Base-by-base conservation (phyloP, 139 green algal genomes). In the Asterochloris sp. region DNA sequence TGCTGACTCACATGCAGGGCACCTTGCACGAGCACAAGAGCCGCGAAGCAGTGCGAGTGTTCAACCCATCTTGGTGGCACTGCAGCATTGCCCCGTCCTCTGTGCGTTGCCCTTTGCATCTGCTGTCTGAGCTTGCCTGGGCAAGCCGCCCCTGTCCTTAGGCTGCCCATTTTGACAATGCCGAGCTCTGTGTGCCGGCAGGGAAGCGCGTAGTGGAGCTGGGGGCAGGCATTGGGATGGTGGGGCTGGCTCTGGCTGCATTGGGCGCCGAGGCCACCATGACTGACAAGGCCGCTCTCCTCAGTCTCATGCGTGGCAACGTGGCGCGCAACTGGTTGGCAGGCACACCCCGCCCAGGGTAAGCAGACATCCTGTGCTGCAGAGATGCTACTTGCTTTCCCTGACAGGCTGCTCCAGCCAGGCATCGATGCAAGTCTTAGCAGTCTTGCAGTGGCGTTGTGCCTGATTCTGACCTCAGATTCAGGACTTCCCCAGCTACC, bases 201-300 rank as follows among this genome's bases (percentile, higher is more conserved):
- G 90, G 90, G 74, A 98, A 94, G 84, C 84, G 87, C 0, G 86
- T 78, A 0, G 84, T 98, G 17, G 95, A 98, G 87, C 89, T 98
- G 73, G 95, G 95, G 0, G 89, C 94, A 10, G 95, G 95, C 80
- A 95, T 97, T 83, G 94, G 95, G 26, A 89, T 98, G 28, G 87
- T 81, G 11, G 91, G 91, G 14, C 83, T 94, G 74, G 83, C 87
- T 0, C 47, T 89, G 29, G 85, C 90, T 12, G 62, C 89, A 61
- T 29, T 89, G 26, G 88, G 95, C n/a, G 86, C 84, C 13, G 76
- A 98, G 0, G 91, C 97, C 21, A 83, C 92, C 38, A 82, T 98
- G 38, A 97, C 93, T 0, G 92, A 98, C 82, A 86, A 91, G 13
- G 76, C 60, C 0, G 82, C 92, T 17, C 87, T 96, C 71, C 79